Conservation (phyloP, 106 monocot species). For the Vanilla planifolia region DNA sequence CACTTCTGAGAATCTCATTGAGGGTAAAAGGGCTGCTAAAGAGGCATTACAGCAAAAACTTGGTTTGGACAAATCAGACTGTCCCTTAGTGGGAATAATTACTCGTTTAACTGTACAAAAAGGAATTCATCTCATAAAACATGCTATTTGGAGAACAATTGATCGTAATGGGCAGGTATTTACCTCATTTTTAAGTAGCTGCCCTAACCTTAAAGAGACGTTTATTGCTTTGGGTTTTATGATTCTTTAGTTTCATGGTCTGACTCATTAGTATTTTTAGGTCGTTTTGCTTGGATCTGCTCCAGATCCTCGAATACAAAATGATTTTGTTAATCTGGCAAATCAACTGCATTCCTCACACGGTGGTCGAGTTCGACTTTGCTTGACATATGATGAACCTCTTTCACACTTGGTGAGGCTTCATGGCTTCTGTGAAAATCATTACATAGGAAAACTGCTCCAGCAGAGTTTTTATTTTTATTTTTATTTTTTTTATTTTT, state of each 20-base stretch:
- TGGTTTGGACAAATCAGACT: constrained; percentile 61
- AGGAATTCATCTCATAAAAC: constrained; percentile 97
- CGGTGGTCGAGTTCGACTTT: constrained; percentile 52
- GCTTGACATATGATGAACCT: constrained; percentile 91
- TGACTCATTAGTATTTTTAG: constrained; percentile 18
- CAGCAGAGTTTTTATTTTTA: background rate
- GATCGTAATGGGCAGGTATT: constrained; percentile 82
- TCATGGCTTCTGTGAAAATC: background rate
- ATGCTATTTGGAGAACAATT: constrained; percentile 69
- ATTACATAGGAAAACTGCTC: background rate
- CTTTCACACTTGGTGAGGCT: constrained; percentile 86
- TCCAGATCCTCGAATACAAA: constrained; percentile 90
- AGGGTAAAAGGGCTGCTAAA: constrained; percentile 86
- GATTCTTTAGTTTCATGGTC: no score
- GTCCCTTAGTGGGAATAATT: constrained; percentile 83
- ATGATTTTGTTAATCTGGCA: constrained; percentile 75
- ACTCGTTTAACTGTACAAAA: constrained; percentile 93
- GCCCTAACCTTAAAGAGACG: no score
- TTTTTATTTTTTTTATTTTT: background rate
- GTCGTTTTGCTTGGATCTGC: constrained; percentile 94
- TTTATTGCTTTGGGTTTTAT: no score
- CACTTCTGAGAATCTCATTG: constrained; percentile 84
- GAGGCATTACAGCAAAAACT: constrained; percentile 78
- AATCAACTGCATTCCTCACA: constrained; percentile 85
- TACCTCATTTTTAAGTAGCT: background rate